Conservation (phyloP, 768 basidiomycete species). For the Artomyces pyxidatus region DNA sequence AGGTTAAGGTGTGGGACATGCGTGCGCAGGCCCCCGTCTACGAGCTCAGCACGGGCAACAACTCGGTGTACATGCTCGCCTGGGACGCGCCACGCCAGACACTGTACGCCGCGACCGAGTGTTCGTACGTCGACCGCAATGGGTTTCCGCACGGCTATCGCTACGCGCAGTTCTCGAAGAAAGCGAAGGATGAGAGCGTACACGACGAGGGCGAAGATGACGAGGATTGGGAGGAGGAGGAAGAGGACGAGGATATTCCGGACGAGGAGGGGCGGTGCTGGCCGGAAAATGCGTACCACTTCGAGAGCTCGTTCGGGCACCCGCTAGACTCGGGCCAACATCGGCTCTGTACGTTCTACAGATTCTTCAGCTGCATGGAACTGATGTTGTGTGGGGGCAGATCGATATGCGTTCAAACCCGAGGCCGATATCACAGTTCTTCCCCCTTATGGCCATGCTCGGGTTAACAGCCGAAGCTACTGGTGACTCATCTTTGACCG, state of each 20-base stretch:
- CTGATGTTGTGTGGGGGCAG: background rate
- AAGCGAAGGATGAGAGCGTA: background rate
- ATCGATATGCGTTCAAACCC: background rate
- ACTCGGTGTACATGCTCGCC: conserved; percentile 25
- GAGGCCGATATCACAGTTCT: too few species aligned
- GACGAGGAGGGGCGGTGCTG: conserved; percentile 21
- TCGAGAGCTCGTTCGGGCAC: conserved; percentile 26
- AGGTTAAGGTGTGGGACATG: conserved; percentile 36
- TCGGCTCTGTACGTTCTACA: conserved; percentile 24
- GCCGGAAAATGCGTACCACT: conserved; percentile 24
- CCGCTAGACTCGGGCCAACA: conserved; percentile 30
- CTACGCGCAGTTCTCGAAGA: conserved; percentile 14
- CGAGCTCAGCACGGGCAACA: conserved; percentile 40
- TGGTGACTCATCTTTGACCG: too few species aligned
- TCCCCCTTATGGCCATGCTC: too few species aligned
- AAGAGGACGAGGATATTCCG: conserved; percentile 17
- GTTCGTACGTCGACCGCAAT: conserved; percentile 22
- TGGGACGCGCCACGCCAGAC: conserved; percentile 23
- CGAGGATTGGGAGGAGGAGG: conserved; percentile 14
- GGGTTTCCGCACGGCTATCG: conserved; percentile 20
- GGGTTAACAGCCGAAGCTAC: too few species aligned
- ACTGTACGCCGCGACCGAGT: conserved; percentile 31
- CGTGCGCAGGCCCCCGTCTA: conserved; percentile 29
- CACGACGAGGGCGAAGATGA: conserved; percentile 6
- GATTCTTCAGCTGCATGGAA: background rate